Conservation (phyloP, 331 rosid species). For the Prunus yedoensis region DNA sequence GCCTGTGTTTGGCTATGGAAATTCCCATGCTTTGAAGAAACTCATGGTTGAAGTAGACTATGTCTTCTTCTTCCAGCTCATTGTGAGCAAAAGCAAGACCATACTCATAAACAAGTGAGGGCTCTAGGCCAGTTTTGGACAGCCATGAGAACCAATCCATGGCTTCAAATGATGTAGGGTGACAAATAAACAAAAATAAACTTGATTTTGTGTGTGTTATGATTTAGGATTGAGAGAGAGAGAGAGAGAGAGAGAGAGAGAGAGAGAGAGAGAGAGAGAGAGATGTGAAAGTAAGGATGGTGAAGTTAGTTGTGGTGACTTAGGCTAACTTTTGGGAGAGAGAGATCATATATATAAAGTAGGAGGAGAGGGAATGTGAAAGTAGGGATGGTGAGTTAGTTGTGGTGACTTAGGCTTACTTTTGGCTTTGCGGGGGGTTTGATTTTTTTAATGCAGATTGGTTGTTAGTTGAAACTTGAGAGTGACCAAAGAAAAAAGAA, state of each 20-base stretch:
- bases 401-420: slow-evolving; percentile 24
- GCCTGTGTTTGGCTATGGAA: slow-evolving; percentile 91
- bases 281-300: not conserved
- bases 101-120: slow-evolving; percentile 73
- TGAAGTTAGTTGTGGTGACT: slow-evolving; percentile 16
- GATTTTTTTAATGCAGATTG: slow-evolving; percentile 18
- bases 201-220: slow-evolving; percentile 18
- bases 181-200: not conserved
- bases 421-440: not conserved
- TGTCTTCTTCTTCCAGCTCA: slow-evolving; percentile 86
- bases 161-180: slow-evolving; percentile 13
- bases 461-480: slow-evolving; percentile 54
- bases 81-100: slow-evolving; percentile 76
- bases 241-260: not conserved
- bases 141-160: slow-evolving; percentile 99
- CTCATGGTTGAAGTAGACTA: slow-evolving; percentile 80
- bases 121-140: slow-evolving; percentile 69
- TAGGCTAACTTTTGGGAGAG: slow-evolving; percentile 17
- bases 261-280: too few relatives aligned
- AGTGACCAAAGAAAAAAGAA: slow-evolving; percentile 50
- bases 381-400: not conserved
- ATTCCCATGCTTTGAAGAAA: slow-evolving; percentile 96
- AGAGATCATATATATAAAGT: not conserved
- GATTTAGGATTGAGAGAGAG: slow-evolving; percentile 9
- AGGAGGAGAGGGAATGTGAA: not conserved